phyloP scores from a whole-genome alignment of 2,329 filamentous ascomycete species.

The Sphaceloma murrayae region DNA sequence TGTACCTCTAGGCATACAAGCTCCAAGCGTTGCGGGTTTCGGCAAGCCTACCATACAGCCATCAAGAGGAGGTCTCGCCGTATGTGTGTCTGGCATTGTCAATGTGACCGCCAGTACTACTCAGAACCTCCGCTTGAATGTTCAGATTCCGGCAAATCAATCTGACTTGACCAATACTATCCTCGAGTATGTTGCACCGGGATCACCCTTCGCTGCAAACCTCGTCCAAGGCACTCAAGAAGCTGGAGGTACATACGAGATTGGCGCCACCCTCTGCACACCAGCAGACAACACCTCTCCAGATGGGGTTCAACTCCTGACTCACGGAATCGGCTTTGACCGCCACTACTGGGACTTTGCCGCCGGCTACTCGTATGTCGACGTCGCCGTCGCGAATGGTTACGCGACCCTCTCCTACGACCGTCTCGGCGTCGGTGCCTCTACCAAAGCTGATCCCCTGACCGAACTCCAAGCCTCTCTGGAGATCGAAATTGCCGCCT shows the following conservation, averaged over 20 bases:
- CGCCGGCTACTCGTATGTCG: constrained; percentile 33
- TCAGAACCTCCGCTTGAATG: constrained; percentile 25
- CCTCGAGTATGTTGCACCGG: constrained; percentile 18
- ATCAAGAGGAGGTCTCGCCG: constrained; percentile 24
- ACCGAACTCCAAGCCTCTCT: constrained; percentile 31
- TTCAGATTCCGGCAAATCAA: constrained; percentile 24
- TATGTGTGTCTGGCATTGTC: constrained; percentile 26
- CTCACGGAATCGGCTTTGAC: constrained; percentile 35
- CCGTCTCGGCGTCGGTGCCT: constrained; percentile 33
- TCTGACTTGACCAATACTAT: constrained; percentile 25
- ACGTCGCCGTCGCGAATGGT: constrained; percentile 31
- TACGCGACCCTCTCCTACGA: constrained; percentile 37
- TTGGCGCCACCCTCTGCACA: constrained; percentile 23
- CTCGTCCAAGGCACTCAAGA: constrained; percentile 18
- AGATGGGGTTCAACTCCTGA: constrained; percentile 32
- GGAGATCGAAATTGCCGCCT: constrained; percentile 31
- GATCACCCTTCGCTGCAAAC: constrained; percentile 18
- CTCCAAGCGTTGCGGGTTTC: constrained; percentile 19
- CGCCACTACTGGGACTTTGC: constrained; percentile 31
- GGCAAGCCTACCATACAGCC: constrained; percentile 19
- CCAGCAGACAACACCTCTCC: constrained; percentile 19
- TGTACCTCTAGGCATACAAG: constrained; percentile 15
- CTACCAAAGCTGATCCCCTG: constrained; percentile 32
- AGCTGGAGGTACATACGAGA: constrained; percentile 20
- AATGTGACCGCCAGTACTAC: constrained; percentile 22